Conservation (phyloP, 495 filamentous ascomycete genomes). For the Ascodesmis nigricans region DNA sequence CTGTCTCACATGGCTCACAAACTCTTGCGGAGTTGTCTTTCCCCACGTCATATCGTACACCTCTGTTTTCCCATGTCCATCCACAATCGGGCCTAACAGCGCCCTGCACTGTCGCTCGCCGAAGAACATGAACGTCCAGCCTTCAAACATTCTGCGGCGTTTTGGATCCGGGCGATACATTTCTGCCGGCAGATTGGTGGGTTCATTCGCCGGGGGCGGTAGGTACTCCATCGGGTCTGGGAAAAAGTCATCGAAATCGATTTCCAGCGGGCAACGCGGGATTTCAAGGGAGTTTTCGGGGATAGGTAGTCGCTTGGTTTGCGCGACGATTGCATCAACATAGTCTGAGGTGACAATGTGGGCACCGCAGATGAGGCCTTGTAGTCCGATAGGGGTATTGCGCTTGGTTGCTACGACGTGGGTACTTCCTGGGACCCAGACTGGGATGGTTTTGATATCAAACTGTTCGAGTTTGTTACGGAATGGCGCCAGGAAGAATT, state of each 20-base stretch:
- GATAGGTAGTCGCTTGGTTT: constrained; percentile 24
- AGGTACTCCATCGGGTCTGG: constrained; percentile 50
- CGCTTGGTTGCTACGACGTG: constrained; percentile 77
- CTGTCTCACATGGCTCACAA: constrained; percentile 54
- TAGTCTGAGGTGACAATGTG: constrained; percentile 61
- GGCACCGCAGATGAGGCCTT: constrained; percentile 68
- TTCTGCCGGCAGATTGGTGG: constrained; percentile 34
- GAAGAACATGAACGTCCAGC: constrained; percentile 76
- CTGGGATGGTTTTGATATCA: constrained; percentile 62
- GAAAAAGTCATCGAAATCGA: constrained; percentile 64
- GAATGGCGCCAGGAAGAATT: constrained; percentile 39
- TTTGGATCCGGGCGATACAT: constrained; percentile 45
- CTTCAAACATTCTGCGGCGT: constrained; percentile 54
- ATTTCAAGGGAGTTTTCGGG: constrained; percentile 33
- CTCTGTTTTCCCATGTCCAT: constrained; percentile 65
- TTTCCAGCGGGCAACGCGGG: constrained; percentile 44
- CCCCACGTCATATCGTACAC: constrained; percentile 38
- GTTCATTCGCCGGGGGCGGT: constrained; percentile 55
- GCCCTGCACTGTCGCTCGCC: constrained; percentile 57
- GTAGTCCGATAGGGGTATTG: constrained; percentile 66
- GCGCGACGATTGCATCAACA: constrained; percentile 48
- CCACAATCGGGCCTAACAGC: constrained; percentile 47
- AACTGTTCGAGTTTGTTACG: constrained; percentile 48
- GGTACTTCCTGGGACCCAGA: constrained; percentile 55
- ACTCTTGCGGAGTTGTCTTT: constrained; percentile 48